Base-by-base conservation (phyloP, 208 protist genomes). In the Trypanosoma brucei region DNA sequence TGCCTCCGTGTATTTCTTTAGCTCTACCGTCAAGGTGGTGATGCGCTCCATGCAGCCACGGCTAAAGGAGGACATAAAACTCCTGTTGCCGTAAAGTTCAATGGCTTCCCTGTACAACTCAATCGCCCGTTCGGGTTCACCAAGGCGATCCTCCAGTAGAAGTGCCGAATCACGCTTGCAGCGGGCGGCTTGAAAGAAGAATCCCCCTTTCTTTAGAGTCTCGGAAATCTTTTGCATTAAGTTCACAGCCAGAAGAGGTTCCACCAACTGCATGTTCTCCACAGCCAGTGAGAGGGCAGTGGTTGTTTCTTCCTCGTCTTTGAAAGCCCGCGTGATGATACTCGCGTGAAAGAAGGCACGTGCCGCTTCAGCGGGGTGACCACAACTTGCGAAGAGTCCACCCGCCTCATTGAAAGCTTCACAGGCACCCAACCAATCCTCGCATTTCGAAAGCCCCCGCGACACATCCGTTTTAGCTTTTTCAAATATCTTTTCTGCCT, bases 401-500 rank as follows among this genome's bases (percentile, higher is more conserved):
- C 86, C 86, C 3, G 81, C 75, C n/a, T 84, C 77, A 63, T 82
- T 81, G 53, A 89, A 91, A 33, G 69, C 33, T 45, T 93, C 86
- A 31, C 79, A 80, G 35, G 83, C 70, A 0, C 36, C 30, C 40
- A 88, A 53, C 86, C 86, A 93, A 63, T 88, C 77, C 34, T 68
- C 67, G 14, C 84, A 88, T 11, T 79, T 63, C 4, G 63, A 54
- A 13, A 93, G 72, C 13, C 86, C 86, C 34, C 80, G 67, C 37
- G 74, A 63, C n/a, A 87, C 55, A 31, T 68, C 45, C 33, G 62
- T 46, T 68, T 89, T 73, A 3, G 85, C 85, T n/a, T 57, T 67
- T 11, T 22, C 36, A 62, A 76, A 86, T 22, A 76, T 44, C 35
- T 44, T 11, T 1, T 37, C 55, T 5, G 81, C 80, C 48, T 88